Evolutionary conservation across 305 asterid species (phyloP).

Genomic region (Solanum hybrid): DNA sequence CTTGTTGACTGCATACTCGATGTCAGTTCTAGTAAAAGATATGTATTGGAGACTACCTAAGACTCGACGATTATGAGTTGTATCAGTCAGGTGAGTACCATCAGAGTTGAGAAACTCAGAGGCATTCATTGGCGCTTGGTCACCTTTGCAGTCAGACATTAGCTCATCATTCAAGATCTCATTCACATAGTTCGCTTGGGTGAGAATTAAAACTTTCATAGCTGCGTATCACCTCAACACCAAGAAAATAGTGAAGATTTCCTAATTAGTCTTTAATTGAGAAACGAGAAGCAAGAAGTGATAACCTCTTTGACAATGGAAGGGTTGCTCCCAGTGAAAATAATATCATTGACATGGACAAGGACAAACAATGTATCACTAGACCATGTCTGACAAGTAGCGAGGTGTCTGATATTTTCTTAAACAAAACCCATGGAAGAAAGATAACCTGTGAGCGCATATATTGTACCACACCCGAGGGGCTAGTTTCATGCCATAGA

Average conservation of each 20-base stretch:
- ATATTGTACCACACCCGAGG: neutral
- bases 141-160: neutral
- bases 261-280: neutral
- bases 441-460: neutral
- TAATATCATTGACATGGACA: neutral
- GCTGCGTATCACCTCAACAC: neutral
- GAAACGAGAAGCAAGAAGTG: neutral
- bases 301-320: neutral
- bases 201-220: neutral
- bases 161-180: neutral
- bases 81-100: neutral
- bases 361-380: neutral
- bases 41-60: neutral
- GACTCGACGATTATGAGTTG: neutral
- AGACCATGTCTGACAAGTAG: neutral
- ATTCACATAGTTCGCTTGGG: neutral
- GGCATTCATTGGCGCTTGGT: neutral
- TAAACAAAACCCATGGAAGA: neutral
- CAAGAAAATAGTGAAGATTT: neutral
- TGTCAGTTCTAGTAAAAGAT: neutral
- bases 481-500: neutral
- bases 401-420: neutral
- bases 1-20: neutral
- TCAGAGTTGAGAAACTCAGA: neutral
- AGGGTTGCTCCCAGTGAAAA: neutral